Evolutionary conservation across 805 yeast genomes (phyloP), one percentile per base, ranked within the genome.

Genomic region (Candida palmyrensis): DNA sequence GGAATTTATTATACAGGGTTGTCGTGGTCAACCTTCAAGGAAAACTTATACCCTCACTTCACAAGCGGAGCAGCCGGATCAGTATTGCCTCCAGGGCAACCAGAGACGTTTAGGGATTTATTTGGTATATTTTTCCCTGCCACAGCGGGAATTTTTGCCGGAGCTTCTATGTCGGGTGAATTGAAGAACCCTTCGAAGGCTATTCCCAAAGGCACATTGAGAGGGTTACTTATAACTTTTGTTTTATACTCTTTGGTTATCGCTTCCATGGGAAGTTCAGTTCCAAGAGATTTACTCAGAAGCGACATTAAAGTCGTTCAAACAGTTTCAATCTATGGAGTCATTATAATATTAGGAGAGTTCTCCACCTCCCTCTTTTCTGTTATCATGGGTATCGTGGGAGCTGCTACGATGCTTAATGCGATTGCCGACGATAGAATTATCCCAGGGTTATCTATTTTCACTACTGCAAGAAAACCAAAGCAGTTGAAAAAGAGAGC

Each of bases 81-180:
- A 3, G 76, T 79, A 18, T 55, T 47, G 28, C 76, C 71, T 11
- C 51, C 57, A 5, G 64, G 57, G 3, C 51, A 51, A 3, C 59
- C 62, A 3, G 97, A 90, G 53, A 86, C 80, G 1, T 87, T 90
- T 50, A 76, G 79, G 35, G 82, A 84, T 52, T 59, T 94, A 42
- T 92, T 92, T 71, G 97, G 97, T 3, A 85, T 92, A 28, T 87
- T 92, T 54, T 92, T 92, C 64, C 97, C 98, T 8, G 96, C 98
- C 1, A 90, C 98, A 0, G 96, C 97, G 5, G 99, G 99, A 37
- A 89, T 92, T 18, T 82, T 92, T 57, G 97, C 98, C 2, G 99
- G 99, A 12, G 97, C 98, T 2, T 84, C 95, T 16, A 92, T 92
- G 99, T 87, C 96, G 25, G 97, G 98, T 13, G 96, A 88, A 47